phyloP scores from a whole-genome alignment of 1,284 basidiomycete genomes.

The Malassezia brasiliensis region DNA sequence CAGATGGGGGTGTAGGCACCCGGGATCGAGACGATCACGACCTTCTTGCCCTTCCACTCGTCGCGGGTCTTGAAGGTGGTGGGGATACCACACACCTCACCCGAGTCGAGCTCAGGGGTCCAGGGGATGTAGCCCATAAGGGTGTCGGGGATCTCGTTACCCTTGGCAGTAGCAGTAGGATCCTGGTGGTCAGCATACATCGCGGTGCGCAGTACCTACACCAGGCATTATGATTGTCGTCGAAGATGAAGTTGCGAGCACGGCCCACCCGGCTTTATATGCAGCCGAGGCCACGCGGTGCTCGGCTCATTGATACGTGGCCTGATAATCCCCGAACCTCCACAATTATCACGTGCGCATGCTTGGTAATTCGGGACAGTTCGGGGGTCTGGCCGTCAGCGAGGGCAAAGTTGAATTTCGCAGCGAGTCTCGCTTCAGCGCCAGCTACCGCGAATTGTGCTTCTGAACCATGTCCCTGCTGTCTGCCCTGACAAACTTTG shows the following conservation, averaged over 20 bases:
- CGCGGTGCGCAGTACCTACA: background rate
- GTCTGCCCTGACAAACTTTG: conserved; percentile 9
- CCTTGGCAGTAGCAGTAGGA: conserved; percentile 32
- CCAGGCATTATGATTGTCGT: background rate
- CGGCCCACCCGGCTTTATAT: background rate
- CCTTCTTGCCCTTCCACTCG: conserved; percentile 71
- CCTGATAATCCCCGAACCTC: background rate
- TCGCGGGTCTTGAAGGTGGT: conserved; percentile 52
- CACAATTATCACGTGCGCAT: conserved; percentile 6
- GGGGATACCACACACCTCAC: conserved; percentile 46
- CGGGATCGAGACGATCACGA: conserved; percentile 66
- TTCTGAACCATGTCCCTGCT: conserved; percentile 11
- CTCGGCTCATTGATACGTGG: background rate
- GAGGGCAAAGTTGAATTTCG: background rate
- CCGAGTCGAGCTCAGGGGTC: conserved; percentile 59
- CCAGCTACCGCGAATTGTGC: conserved; percentile 1
- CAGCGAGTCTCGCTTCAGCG: conserved; percentile 1
- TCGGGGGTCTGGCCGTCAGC: conserved; percentile 3
- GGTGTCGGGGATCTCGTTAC: conserved; percentile 56
- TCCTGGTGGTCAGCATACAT: background rate
- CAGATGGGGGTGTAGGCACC: conserved; percentile 55
- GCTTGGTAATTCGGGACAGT: conserved; percentile 21
- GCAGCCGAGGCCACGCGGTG: background rate
- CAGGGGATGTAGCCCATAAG: conserved; percentile 61
- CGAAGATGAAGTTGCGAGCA: background rate